phyloP scores from a whole-genome alignment of 352 stramenopile species.

The Pythium chondricola region DNA sequence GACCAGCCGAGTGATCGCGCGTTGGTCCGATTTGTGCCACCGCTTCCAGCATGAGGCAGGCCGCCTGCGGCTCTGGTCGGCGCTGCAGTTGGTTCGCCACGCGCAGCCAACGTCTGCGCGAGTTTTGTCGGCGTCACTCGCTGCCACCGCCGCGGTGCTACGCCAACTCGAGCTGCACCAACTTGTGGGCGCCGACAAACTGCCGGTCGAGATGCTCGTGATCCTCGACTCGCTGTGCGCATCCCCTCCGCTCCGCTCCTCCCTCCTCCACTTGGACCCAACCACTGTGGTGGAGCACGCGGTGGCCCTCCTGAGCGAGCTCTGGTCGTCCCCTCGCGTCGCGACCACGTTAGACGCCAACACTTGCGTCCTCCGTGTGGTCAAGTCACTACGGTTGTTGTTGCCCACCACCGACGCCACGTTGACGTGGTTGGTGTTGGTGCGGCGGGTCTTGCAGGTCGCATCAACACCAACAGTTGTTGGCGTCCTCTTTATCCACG shows the following conservation, averaged over 20 bases:
- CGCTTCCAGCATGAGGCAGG: slow-evolving; percentile 40
- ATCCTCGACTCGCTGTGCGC: too few species aligned
- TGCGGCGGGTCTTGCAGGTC: neutral
- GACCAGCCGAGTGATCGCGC: slow-evolving; percentile 19
- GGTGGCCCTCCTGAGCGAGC: neutral
- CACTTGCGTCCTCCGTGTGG: neutral
- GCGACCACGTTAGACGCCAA: neutral
- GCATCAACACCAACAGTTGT: neutral
- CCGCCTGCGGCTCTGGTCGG: slow-evolving; percentile 23
- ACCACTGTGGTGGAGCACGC: neutral
- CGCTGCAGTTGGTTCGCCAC: slow-evolving; percentile 24
- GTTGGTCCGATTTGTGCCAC: slow-evolving; percentile 13
- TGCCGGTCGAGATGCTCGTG: slow-evolving; percentile 20
- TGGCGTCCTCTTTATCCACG: neutral
- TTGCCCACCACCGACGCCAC: neutral
- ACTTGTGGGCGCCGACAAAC: neutral
- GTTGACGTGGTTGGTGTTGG: neutral
- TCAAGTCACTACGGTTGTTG: neutral
- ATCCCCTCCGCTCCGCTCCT: too few species aligned
- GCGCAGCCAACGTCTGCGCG: slow-evolving; percentile 25
- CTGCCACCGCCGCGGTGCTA: slow-evolving; percentile 24
- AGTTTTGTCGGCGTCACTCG: slow-evolving; percentile 27
- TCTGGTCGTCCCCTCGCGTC: neutral
- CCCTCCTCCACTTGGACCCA: neutral
- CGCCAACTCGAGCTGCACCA: slow-evolving; percentile 27